Evolutionary conservation across 208 protist species (phyloP).

Genomic region (Leishmania braziliensis): DNA sequence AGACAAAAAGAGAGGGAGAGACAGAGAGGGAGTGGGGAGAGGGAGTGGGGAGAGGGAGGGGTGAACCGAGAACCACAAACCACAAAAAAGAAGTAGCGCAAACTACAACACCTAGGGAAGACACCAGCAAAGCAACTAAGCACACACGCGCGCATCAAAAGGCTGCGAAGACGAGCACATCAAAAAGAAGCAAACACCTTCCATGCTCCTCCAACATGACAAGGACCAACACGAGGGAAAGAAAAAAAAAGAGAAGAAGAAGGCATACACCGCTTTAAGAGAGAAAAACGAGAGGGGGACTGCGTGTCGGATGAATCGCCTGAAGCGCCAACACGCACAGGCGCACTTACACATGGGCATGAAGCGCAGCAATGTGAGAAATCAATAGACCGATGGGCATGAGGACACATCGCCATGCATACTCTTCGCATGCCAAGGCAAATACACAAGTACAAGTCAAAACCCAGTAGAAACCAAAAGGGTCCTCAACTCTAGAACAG

Average conservation of each 20-base stretch:
- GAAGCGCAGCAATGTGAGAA: background rate
- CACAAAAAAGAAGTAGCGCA: background rate
- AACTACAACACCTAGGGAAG: background rate
- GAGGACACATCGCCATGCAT: background rate
- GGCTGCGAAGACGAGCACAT: background rate
- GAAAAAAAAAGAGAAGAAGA: background rate
- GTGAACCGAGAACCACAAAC: background rate
- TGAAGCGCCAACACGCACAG: background rate
- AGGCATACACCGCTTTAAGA: background rate
- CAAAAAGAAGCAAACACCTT: slow-evolving; percentile 9
- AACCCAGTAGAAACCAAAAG: background rate
- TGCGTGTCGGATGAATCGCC: background rate
- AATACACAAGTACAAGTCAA: background rate
- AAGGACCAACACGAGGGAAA: background rate
- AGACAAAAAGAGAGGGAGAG: background rate
- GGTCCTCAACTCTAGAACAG: background rate
- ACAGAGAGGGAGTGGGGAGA: background rate
- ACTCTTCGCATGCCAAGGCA: background rate
- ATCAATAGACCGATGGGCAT: background rate
- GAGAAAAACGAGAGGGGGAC: background rate
- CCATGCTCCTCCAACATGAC: background rate
- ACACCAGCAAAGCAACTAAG: slow-evolving; percentile 2
- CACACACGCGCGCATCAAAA: background rate
- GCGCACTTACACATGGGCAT: background rate
- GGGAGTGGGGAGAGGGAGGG: background rate